A percentile compares a stretch with the other conserved stretches of the same genome.
Conservation (phyloP, 2,329 filamentous ascomycete species). For the Tolypocladium pustulatum region DNA sequence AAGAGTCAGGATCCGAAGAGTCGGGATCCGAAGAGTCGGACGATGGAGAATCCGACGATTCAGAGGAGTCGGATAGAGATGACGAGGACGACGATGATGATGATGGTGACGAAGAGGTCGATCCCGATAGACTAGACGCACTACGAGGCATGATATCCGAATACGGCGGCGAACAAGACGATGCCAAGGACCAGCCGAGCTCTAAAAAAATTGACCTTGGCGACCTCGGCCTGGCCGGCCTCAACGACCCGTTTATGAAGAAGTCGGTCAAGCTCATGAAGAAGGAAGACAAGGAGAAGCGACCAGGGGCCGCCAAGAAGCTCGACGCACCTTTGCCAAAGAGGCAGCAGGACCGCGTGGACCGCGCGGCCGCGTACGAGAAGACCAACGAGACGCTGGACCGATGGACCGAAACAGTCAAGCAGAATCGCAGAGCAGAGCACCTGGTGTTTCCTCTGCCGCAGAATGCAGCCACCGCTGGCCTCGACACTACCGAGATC, state of each 20-base stretch:
- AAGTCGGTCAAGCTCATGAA: slow-evolving; percentile 68
- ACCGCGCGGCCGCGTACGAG: slow-evolving; percentile 73
- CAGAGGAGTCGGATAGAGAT: slow-evolving; percentile 34
- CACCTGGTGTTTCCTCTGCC: slow-evolving; percentile 80
- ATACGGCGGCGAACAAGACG: slow-evolving; percentile 54
- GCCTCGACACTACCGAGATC: slow-evolving; percentile 52
- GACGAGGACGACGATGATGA: slow-evolving; percentile 32
- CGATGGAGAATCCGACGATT: slow-evolving; percentile 33
- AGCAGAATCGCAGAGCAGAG: slow-evolving; percentile 83
- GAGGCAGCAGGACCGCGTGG: slow-evolving; percentile 75
- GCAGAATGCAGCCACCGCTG: slow-evolving; percentile 54
- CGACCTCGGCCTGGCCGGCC: slow-evolving; percentile 60
- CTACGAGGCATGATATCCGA: slow-evolving; percentile 60
- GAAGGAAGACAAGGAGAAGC: slow-evolving; percentile 45
- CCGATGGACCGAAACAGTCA: slow-evolving; percentile 91
- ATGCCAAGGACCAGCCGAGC: slow-evolving; percentile 30
- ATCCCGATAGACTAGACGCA: slow-evolving; percentile 49
- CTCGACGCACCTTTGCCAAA: slow-evolving; percentile 75
- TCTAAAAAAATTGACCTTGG: slow-evolving; percentile 62
- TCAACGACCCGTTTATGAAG: slow-evolving; percentile 66
- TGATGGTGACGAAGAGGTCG: slow-evolving; percentile 37
- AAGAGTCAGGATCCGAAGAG: slow-evolving; percentile 29
- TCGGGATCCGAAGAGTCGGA: slow-evolving; percentile 29
- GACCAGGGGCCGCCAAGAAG: slow-evolving; percentile 46
- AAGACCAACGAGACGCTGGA: slow-evolving; percentile 87